Evolutionary conservation across 1,139 yeast species (phyloP).

Genomic region (Scheffersomyces titani): DNA sequence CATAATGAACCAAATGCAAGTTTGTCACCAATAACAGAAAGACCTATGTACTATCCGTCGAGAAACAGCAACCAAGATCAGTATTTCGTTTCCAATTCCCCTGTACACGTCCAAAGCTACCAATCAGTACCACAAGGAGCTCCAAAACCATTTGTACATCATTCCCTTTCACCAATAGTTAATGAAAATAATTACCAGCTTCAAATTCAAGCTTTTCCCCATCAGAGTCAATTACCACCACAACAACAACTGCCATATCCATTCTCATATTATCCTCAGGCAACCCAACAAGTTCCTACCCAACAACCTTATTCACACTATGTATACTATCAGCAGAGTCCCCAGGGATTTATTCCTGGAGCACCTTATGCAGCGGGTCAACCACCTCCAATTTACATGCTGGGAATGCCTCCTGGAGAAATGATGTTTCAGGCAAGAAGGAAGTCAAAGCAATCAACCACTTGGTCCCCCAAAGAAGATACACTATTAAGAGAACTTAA

Average conservation of each 20-base stretch:
- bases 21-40: neutral
- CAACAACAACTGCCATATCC: constrained; percentile 5
- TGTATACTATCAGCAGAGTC: neutral
- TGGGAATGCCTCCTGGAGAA: neutral
- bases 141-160: neutral
- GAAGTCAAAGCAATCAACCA: constrained; percentile 35
- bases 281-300: neutral
- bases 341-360: neutral
- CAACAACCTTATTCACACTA: neutral
- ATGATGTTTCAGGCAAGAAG: constrained; percentile 6
- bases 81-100: neutral
- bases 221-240: constrained; percentile 4
- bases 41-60: neutral
- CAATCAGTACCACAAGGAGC: neutral
- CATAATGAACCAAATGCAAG: neutral
- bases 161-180: neutral
- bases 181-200: neutral
- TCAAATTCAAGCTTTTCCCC: neutral
- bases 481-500: constrained; percentile 37
- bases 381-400: neutral
- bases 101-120: neutral
- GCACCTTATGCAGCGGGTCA: neutral
- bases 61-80: neutral
- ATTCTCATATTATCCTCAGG: neutral
- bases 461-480: constrained; percentile 45